Evolutionary conservation across 192 early-diverging fungal species (phyloP).

Genomic region (Coemansia javaensis): DNA sequence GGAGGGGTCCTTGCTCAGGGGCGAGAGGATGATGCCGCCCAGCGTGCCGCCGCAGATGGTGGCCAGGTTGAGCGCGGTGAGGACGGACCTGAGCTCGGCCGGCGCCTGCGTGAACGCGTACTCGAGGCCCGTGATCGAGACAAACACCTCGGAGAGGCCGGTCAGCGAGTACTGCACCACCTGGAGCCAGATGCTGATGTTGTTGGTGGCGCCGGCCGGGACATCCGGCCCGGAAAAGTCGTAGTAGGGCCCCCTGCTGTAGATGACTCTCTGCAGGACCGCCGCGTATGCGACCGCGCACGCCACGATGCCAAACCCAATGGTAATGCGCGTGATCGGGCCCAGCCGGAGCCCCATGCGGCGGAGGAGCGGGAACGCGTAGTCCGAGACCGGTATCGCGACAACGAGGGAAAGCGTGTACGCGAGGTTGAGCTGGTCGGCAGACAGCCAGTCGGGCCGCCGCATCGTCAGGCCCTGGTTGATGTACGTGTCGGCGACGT

Average conservation of each 20-base stretch:
- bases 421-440: conserved; percentile 44
- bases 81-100: conserved; percentile 47
- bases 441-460: conserved; percentile 17
- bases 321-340: conserved; percentile 51
- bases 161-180: conserved; percentile 48
- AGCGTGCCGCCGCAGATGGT: conserved; percentile 50
- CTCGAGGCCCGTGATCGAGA: conserved; percentile 54
- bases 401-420: conserved; percentile 45
- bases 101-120: conserved; percentile 56
- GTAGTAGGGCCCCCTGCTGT: conserved; percentile 35
- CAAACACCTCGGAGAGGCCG: conserved; percentile 53
- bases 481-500: conserved; percentile 53
- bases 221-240: conserved; percentile 21
- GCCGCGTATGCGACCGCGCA: conserved; percentile 48
- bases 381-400: conserved; percentile 50
- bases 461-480: conserved; percentile 40
- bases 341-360: conserved; percentile 34
- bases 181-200: conserved; percentile 49
- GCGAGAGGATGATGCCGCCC: conserved; percentile 21
- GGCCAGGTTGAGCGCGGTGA: conserved; percentile 47
- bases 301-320: conserved; percentile 46
- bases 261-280: conserved; percentile 49
- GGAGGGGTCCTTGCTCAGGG: no score
- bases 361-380: conserved; percentile 45
- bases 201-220: conserved; percentile 24